phyloP scores from a whole-genome alignment of 345 rosid species.

The Sapria himalayana region DNA sequence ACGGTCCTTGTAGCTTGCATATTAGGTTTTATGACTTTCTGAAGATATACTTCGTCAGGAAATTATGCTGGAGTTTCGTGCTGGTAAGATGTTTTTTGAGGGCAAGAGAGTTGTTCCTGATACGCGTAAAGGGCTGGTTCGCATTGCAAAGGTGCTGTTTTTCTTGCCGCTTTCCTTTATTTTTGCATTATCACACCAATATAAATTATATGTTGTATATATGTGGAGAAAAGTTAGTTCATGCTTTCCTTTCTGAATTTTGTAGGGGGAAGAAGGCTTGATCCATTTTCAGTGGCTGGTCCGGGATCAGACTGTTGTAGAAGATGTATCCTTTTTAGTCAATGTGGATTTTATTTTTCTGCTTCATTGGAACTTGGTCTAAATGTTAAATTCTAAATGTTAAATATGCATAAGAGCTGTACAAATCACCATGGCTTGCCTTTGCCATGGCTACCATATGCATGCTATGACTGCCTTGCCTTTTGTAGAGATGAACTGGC shows the following conservation, averaged over 20 bases:
- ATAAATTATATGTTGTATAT: neutral
- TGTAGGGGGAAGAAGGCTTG: conserved; percentile 76
- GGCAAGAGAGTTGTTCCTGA: conserved; percentile 77
- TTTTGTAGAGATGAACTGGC: too few relatives aligned
- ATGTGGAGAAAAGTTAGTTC: neutral
- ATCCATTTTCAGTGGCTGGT: conserved; percentile 93
- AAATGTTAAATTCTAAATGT: too few relatives aligned
- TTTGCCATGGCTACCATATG: too few relatives aligned
- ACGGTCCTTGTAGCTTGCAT: too few relatives aligned
- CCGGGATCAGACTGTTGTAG: conserved; percentile 36
- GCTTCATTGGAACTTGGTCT: neutral
- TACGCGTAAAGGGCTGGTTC: conserved; percentile 73
- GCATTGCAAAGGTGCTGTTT: conserved; percentile 42
- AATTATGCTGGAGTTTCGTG: conserved; percentile 78
- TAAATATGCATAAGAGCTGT: too few relatives aligned
- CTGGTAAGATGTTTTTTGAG: conserved; percentile 79
- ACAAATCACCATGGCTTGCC: too few relatives aligned
- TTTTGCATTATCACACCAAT: neutral
- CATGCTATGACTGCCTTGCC: too few relatives aligned
- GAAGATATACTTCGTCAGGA: conserved; percentile 23
- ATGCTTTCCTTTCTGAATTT: conserved; percentile 1
- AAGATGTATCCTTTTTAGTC: conserved; percentile 58
- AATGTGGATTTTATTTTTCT: neutral
- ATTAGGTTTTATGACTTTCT: too few relatives aligned
- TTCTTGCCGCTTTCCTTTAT: neutral